phyloP scores from a whole-genome alignment of 345 rosid genomes.

The Eucalyptus shirleyi region DNA sequence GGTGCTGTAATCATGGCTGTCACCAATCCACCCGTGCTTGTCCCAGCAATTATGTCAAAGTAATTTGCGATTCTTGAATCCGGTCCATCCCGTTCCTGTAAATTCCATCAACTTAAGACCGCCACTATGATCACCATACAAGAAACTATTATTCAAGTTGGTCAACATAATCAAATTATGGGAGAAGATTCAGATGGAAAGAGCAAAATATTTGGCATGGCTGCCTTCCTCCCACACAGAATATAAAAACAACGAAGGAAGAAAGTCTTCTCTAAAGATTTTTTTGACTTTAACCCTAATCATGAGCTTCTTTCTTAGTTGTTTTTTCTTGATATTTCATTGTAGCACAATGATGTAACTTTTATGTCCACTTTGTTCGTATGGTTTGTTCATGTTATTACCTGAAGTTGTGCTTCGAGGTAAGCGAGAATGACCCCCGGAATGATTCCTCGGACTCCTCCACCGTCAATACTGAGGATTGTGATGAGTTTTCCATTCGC shows the following conservation, averaged over 20 bases:
- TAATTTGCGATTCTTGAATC: neutral
- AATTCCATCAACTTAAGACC: neutral
- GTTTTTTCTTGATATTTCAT: neutral
- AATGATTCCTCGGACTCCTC: neutral
- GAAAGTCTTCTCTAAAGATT: neutral
- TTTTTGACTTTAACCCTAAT: neutral
- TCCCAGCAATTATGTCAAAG: neutral
- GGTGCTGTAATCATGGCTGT: neutral
- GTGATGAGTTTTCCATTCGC: neutral
- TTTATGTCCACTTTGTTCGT: neutral
- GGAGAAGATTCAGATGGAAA: neutral
- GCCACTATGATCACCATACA: neutral
- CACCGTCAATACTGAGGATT: neutral
- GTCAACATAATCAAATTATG: neutral
- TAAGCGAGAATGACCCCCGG: neutral
- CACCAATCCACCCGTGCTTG: neutral
- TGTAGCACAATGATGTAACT: neutral
- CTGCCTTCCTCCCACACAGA: neutral
- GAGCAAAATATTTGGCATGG: neutral
- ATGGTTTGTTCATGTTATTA: neutral
- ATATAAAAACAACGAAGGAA: neutral
- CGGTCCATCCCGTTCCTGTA: neutral
- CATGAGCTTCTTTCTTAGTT: neutral
- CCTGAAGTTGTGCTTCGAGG: neutral
- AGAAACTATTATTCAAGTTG: neutral